Conservation (phyloP, 2,329 filamentous ascomycete species). For the Colletotrichum endophyticum region DNA sequence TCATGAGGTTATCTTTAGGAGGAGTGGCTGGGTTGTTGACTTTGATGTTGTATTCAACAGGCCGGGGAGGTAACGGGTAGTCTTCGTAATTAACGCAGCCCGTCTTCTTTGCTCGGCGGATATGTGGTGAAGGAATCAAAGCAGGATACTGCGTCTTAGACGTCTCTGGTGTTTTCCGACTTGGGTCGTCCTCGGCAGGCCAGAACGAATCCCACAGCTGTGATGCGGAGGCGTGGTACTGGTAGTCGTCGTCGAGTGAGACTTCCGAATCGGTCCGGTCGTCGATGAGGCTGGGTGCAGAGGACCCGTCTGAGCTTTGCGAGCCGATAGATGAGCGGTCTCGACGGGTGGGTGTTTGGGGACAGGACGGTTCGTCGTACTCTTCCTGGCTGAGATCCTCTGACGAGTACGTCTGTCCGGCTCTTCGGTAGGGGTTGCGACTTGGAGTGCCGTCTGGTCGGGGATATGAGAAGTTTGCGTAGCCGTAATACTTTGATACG, state of each 20-base stretch:
- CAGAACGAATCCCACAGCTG: constrained; percentile 60
- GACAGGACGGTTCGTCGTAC: background rate
- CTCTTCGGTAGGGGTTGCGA: constrained; percentile 17
- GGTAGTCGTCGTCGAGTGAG: constrained; percentile 56
- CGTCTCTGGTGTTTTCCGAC: constrained; percentile 12
- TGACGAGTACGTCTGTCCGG: constrained; percentile 17
- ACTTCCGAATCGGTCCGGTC: constrained; percentile 55
- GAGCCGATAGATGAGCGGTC: constrained; percentile 46
- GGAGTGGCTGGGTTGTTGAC: background rate
- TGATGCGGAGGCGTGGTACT: constrained; percentile 48
- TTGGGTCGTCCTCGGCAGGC: constrained; percentile 26
- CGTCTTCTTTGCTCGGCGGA: constrained; percentile 20
- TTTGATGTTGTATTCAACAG: constrained; percentile 21
- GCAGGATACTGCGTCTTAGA: constrained; percentile 18
- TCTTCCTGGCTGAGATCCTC: constrained; percentile 6
- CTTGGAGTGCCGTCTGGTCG: constrained; percentile 27
- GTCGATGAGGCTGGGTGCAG: constrained; percentile 54
- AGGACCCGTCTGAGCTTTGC: constrained; percentile 46
- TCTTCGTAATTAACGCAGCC: constrained; percentile 22
- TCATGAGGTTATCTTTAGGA: background rate
- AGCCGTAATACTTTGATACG: constrained; percentile 42
- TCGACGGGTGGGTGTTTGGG: constrained; percentile 23
- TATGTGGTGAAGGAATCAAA: constrained; percentile 22
- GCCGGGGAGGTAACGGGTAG: constrained; percentile 27
- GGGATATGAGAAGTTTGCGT: constrained; percentile 47